Conservation (phyloP, 2,329 filamentous ascomycete species). For the Zalaria sp. region DNA sequence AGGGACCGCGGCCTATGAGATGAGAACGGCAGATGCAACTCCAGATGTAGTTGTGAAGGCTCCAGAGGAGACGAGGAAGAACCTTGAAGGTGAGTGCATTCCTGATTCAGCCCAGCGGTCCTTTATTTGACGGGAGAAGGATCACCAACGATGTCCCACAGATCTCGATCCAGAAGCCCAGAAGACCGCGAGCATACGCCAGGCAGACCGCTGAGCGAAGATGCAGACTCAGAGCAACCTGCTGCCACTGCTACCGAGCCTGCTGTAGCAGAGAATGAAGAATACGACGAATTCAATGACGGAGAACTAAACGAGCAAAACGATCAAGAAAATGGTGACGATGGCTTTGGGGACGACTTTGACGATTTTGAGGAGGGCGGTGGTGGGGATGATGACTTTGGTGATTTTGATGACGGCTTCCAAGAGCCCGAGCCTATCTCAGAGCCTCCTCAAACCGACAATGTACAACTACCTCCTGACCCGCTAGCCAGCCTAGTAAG, state of each 20-base stretch:
- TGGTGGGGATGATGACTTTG: conserved; percentile 33
- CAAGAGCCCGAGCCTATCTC: conserved; percentile 17
- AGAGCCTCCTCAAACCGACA: conserved; percentile 23
- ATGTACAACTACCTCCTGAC: conserved; percentile 21
- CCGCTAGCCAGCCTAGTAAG: conserved; percentile 34
- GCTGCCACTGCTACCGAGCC: conserved; percentile 4
- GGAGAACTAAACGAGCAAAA: conserved; percentile 7
- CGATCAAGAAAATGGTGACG: conserved; percentile 45
- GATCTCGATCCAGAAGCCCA: conserved; percentile 21
- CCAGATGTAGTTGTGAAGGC: conserved; percentile 43
- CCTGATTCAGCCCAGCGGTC: background rate
- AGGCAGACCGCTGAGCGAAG: conserved; percentile 2
- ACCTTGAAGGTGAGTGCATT: conserved; percentile 41
- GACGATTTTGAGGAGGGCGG: conserved; percentile 45
- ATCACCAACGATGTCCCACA: conserved; percentile 38
- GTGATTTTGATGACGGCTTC: conserved; percentile 35
- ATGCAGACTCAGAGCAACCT: conserved; percentile 5
- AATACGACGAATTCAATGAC: conserved; percentile 19
- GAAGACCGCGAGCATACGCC: conserved; percentile 4
- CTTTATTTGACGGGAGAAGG: conserved; percentile 45
- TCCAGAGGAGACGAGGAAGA: conserved; percentile 25
- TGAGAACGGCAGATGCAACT: conserved; percentile 42
- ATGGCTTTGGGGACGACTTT: conserved; percentile 58
- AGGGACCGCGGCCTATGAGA: conserved; percentile 43
- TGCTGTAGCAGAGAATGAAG: conserved; percentile 39